Conservation (phyloP, 176 grass and related monocot species). For the Secale cereale region DNA sequence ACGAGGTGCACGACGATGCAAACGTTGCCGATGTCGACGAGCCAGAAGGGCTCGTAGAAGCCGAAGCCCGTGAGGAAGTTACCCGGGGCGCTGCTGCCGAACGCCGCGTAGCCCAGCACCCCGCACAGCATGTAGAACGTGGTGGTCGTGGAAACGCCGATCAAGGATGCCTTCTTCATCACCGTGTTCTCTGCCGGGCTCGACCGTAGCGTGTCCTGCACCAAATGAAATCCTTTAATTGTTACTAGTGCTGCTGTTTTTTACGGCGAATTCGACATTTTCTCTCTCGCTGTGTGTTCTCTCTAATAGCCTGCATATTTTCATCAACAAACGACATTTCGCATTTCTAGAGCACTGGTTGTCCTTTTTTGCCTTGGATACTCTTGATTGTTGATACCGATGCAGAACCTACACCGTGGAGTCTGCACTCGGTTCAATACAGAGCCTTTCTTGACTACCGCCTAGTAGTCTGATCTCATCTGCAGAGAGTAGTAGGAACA, state of each 20-base stretch:
- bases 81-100: slow-evolving; percentile 75
- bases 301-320: too few relatives aligned
- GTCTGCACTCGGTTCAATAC: slow-evolving; percentile 1
- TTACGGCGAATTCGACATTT: too few relatives aligned
- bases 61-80: slow-evolving; percentile 97
- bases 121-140: slow-evolving; percentile 95
- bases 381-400: slow-evolving; percentile 3
- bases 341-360: too few relatives aligned
- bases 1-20: slow-evolving; percentile 85
- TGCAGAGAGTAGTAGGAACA: background rate
- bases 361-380: background rate
- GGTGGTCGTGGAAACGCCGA: slow-evolving; percentile 78
- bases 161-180: slow-evolving; percentile 88
- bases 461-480: background rate
- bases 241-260: background rate
- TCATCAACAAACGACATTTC: too few relatives aligned
- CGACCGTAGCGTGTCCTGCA: slow-evolving; percentile 84
- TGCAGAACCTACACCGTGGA: background rate
- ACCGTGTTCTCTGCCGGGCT: slow-evolving; percentile 85
- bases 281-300: too few relatives aligned
- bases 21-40: slow-evolving; percentile 83
- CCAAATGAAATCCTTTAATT: background rate
- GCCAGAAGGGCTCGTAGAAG: slow-evolving; percentile 97
- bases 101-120: slow-evolving; percentile 78
- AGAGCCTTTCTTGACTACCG: background rate